Conservation (phyloP, 257 asterid species). For the Fraxinus americana region DNA sequence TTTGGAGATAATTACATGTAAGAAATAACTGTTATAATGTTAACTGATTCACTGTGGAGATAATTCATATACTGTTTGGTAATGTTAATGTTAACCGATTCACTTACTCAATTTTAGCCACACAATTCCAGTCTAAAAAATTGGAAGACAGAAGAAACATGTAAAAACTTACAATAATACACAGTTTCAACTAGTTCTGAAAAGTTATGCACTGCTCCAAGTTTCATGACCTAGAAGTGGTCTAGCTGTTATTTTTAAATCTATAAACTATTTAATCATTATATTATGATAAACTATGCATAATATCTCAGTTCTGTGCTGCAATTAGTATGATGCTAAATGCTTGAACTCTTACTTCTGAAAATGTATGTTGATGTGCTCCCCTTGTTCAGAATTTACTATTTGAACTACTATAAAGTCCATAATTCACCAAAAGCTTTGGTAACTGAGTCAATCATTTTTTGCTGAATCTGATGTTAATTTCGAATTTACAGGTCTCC, state of each 20-base stretch:
- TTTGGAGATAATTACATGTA: too few relatives aligned
- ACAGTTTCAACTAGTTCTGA: background rate
- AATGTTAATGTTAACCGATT: too few relatives aligned
- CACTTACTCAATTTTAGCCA: too few relatives aligned
- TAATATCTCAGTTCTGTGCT: background rate
- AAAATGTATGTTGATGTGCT: background rate
- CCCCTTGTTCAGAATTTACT: slow-evolving; percentile 2
- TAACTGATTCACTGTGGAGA: too few relatives aligned
- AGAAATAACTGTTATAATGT: too few relatives aligned
- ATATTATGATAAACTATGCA: background rate
- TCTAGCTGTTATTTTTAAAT: background rate
- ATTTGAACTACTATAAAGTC: background rate
- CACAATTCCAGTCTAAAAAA: too few relatives aligned
- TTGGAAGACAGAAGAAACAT: too few relatives aligned
- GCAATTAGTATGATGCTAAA: background rate
- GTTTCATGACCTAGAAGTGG: background rate
- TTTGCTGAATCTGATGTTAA: slow-evolving; percentile 10
- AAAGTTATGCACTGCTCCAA: background rate
- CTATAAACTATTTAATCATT: background rate
- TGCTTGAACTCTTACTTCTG: slow-evolving; percentile 1
- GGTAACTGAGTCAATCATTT: background rate
- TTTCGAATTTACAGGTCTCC: slow-evolving; percentile 60
- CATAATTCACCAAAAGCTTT: background rate
- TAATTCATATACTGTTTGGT: too few relatives aligned
- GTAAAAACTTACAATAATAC: background rate